Evolutionary conservation across 306 rosid species (phyloP).

Genomic region (Fagus sylvatica): DNA sequence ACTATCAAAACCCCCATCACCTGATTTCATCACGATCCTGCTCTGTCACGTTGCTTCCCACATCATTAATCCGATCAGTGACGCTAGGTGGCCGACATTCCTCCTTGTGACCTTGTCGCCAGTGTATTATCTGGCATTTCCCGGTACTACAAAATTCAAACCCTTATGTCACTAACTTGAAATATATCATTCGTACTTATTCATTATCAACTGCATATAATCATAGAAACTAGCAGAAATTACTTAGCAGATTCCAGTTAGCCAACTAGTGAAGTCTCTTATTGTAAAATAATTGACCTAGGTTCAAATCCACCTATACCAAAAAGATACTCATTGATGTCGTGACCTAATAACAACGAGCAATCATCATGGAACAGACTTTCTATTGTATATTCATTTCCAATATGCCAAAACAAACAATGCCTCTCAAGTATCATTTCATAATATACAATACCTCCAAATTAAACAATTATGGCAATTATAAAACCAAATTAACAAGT

Average conservation of each 20-base stretch:
- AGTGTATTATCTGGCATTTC: constrained; percentile 85
- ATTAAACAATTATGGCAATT: background rate
- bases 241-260: no score
- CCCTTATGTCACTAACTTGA: constrained; percentile 10
- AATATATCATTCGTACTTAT: background rate
- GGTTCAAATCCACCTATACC: no score
- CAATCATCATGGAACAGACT: no score
- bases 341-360: no score
- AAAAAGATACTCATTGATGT: no score
- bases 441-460: background rate
- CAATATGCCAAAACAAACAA: background rate
- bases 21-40: constrained; percentile 35
- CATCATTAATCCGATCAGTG: constrained; percentile 20
- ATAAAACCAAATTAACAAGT: constrained; percentile 10
- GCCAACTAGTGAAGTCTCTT: no score
- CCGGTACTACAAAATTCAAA: constrained; percentile 65
- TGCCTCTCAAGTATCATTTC: background rate
- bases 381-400: no score
- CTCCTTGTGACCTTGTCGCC: constrained; percentile 93
- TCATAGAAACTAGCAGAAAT: background rate
- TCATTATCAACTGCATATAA: background rate
- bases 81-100: constrained; percentile 65
- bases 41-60: constrained; percentile 31
- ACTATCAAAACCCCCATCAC: constrained; percentile 26
- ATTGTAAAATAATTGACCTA: no score